Percentiles rank a stretch among this genome's conserved stretches.
Evolutionary conservation across 1,139 yeast species (phyloP).

Genomic region (Sugiyamaella japonica): DNA sequence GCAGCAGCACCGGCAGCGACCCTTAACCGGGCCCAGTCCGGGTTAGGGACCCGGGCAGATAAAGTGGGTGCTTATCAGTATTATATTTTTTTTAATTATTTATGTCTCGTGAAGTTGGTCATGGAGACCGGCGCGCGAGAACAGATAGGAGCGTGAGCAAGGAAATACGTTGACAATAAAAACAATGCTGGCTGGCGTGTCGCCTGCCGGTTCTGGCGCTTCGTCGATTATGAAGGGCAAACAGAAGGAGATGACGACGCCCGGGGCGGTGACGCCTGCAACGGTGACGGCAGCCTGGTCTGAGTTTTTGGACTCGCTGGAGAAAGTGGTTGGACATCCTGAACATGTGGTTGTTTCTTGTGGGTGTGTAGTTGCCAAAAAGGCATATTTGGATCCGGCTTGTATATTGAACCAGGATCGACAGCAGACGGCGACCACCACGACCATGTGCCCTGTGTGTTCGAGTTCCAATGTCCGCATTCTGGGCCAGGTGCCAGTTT

Average conservation of each 20-base stretch:
- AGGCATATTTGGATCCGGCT: constrained; percentile 15
- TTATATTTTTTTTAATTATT: too few species aligned
- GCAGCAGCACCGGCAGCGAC: neutral
- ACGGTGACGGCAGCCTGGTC: constrained; percentile 31
- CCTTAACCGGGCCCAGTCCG: neutral
- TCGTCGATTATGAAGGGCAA: constrained; percentile 1
- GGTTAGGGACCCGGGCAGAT: constrained; percentile 2
- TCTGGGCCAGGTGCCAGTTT: constrained; percentile 41
- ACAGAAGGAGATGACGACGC: neutral
- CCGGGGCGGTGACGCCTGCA: neutral
- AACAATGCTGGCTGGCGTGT: constrained; percentile 1
- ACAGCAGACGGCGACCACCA: neutral
- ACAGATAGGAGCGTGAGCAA: neutral
- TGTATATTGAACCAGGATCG: constrained; percentile 1
- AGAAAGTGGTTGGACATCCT: constrained; percentile 27
- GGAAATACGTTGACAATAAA: neutral
- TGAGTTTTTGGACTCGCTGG: constrained; percentile 33
- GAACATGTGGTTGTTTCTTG: constrained; percentile 64
- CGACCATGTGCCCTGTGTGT: constrained; percentile 8
- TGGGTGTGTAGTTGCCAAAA: constrained; percentile 69
- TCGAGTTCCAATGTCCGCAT: constrained; percentile 4
- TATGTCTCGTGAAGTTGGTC: neutral
- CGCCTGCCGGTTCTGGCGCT: neutral
- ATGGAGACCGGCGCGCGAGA: neutral
- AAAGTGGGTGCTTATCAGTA: too few species aligned